A percentile compares a stretch with the other conserved stretches of the same genome.
These are phyloP conservation scores for Amphibolis antarctica DNA, from an alignment of 106 monocot species.

Conservation along the genomic window DNA sequence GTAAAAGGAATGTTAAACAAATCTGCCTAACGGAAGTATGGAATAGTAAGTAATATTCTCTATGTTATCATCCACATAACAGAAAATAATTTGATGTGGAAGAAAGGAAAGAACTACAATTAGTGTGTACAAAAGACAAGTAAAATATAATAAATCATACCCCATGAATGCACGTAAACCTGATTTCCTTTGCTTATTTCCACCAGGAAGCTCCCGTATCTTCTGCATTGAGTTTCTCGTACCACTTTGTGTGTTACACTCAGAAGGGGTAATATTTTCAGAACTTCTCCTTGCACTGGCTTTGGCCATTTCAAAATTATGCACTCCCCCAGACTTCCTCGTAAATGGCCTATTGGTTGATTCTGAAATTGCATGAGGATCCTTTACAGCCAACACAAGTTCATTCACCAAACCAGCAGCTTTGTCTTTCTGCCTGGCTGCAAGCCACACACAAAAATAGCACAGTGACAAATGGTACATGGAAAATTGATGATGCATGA, in stretches of 20 bases:
- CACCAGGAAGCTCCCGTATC: conserved; percentile 68
- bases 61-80: too few relatives aligned
- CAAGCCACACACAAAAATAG: not conserved
- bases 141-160: conserved; percentile 23
- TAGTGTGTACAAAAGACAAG: not conserved
- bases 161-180: conserved; percentile 77
- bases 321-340: conserved; percentile 53
- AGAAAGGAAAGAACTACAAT: not conserved
- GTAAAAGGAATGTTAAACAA: too few relatives aligned
- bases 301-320: conserved; percentile 13
- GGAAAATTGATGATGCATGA: not conserved
- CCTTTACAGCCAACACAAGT: conserved; percentile 66
- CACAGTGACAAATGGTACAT: not conserved
- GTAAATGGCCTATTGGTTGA: conserved; percentile 31
- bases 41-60: too few relatives aligned
- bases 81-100: too few relatives aligned
- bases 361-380: conserved; percentile 58
- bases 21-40: too few relatives aligned
- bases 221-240: conserved; percentile 65
- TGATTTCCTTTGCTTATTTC: conserved; percentile 47
- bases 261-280: conserved; percentile 30
- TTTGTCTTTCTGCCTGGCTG: conserved; percentile 83
- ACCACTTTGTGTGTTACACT: conserved; percentile 45
- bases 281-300: conserved; percentile 48
- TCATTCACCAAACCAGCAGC: conserved; percentile 77